phyloP scores from a whole-genome alignment of 2,329 filamentous ascomycete genomes.

The Xylaria sp. region DNA sequence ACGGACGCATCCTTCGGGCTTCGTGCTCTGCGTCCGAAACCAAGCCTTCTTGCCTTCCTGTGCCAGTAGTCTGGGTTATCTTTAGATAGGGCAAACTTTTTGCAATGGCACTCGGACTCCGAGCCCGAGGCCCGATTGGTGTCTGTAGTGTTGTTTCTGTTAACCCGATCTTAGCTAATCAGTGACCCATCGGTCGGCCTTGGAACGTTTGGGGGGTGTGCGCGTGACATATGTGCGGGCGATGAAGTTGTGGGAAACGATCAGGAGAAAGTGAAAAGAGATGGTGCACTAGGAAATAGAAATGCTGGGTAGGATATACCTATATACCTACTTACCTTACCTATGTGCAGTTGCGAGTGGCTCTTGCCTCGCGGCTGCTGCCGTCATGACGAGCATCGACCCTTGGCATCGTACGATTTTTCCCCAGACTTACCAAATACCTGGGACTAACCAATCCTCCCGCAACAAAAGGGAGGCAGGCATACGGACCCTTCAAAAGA shows the following conservation, averaged over 20 bases:
- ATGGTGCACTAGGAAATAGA: not conserved
- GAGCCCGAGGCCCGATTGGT: slow-evolving; percentile 32
- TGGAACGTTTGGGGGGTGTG: not conserved
- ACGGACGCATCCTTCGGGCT: slow-evolving; percentile 27
- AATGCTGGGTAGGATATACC: slow-evolving; percentile 10
- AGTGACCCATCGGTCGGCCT: not conserved
- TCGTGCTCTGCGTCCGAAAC: slow-evolving; percentile 24
- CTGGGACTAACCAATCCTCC: slow-evolving; percentile 29
- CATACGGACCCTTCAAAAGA: not conserved
- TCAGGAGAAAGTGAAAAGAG: slow-evolving; percentile 4
- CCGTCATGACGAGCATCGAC: slow-evolving; percentile 39
- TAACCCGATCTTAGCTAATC: slow-evolving; percentile 17
- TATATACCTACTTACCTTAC: slow-evolving; percentile 23
- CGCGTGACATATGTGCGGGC: not conserved
- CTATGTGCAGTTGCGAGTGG: slow-evolving; percentile 19
- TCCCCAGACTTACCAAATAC: slow-evolving; percentile 35
- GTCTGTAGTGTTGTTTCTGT: not conserved
- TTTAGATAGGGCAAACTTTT: slow-evolving; percentile 5
- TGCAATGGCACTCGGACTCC: slow-evolving; percentile 28
- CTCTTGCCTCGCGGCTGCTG: slow-evolving; percentile 28
- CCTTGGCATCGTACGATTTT: slow-evolving; percentile 43
- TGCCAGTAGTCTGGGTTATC: slow-evolving; percentile 1
- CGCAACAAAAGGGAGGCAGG: slow-evolving; percentile 11
- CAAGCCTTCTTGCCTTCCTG: not conserved
- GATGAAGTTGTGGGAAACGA: not conserved